Conservation (phyloP, 2,329 filamentous ascomycete genomes). For the Penicillium janthinellum region DNA sequence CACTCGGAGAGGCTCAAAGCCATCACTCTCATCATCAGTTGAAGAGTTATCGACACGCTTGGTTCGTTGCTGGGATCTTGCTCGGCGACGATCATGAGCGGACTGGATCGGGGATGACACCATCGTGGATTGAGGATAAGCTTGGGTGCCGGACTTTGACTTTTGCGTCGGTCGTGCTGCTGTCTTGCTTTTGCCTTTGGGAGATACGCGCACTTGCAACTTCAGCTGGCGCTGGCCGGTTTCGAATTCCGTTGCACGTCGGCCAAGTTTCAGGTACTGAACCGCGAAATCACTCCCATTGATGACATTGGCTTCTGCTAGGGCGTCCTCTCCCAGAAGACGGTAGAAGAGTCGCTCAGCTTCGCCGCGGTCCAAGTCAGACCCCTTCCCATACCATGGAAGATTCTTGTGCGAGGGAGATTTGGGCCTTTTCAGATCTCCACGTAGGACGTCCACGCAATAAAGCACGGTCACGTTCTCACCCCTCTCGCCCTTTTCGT, state of each 20-base stretch:
- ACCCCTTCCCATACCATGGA: conserved; percentile 68
- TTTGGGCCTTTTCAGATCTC: conserved; percentile 63
- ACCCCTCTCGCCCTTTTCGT: neutral
- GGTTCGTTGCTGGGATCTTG: conserved; percentile 28
- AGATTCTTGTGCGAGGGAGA: conserved; percentile 53
- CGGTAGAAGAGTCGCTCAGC: conserved; percentile 81
- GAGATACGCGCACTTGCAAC: conserved; percentile 57
- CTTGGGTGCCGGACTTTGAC: conserved; percentile 41
- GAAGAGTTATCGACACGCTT: conserved; percentile 29
- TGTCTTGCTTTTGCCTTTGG: conserved; percentile 40
- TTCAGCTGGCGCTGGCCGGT: conserved; percentile 49
- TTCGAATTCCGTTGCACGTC: conserved; percentile 51
- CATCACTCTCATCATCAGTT: conserved; percentile 46
- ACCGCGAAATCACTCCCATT: conserved; percentile 69
- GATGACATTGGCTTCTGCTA: conserved; percentile 69
- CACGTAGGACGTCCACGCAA: conserved; percentile 81
- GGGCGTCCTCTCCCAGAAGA: conserved; percentile 71
- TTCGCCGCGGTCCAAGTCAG: conserved; percentile 70
- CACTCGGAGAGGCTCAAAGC: conserved; percentile 46
- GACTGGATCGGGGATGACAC: conserved; percentile 65
- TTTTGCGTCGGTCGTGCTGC: conserved; percentile 33
- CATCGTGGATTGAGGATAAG: conserved; percentile 65
- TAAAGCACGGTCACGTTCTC: conserved; percentile 72
- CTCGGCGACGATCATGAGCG: conserved; percentile 41
- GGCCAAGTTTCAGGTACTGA: conserved; percentile 61